Evolutionary conservation across 2,329 filamentous ascomycete species (phyloP).

Genomic region (Fusarium citri): DNA sequence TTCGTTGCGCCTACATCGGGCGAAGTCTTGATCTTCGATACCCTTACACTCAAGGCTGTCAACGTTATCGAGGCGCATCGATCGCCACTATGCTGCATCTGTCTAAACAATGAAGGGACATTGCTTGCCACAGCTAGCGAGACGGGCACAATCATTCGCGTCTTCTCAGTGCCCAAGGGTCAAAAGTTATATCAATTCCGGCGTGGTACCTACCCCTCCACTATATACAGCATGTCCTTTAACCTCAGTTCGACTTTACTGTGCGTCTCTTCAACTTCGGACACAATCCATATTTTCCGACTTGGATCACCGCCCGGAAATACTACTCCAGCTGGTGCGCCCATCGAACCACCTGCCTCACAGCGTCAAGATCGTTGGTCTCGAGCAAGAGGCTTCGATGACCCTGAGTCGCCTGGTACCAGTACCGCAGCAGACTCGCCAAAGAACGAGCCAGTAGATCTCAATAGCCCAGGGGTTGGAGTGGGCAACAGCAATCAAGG

Average conservation of each 20-base stretch:
- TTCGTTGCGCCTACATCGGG: slow-evolving; percentile 88
- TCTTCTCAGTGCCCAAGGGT: slow-evolving; percentile 91
- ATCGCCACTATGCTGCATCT: slow-evolving; percentile 88
- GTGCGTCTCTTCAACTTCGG: slow-evolving; percentile 94
- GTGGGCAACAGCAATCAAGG: slow-evolving; percentile 45
- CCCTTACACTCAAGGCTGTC: slow-evolving; percentile 87
- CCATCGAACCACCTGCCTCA: slow-evolving; percentile 56
- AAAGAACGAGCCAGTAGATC: slow-evolving; percentile 60
- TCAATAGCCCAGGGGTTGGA: slow-evolving; percentile 45
- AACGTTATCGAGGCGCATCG: slow-evolving; percentile 97
- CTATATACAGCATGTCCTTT: slow-evolving; percentile 99
- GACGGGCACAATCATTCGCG: slow-evolving; percentile 95
- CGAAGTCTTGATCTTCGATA: slow-evolving; percentile 93
- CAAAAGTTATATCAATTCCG: slow-evolving; percentile 97
- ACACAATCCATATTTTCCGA: slow-evolving; percentile 97
- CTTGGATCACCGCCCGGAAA: slow-evolving; percentile 65
- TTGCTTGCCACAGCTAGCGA: slow-evolving; percentile 94
- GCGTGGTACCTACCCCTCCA: slow-evolving; percentile 92
- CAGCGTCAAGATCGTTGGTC: slow-evolving; percentile 64
- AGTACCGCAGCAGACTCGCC: slow-evolving; percentile 65
- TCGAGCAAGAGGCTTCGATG: slow-evolving; percentile 64
- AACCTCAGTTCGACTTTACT: slow-evolving; percentile 93
- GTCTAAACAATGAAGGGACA: slow-evolving; percentile 92
- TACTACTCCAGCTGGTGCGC: slow-evolving; percentile 51
- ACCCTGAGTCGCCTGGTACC: slow-evolving; percentile 51